phyloP scores from a whole-genome alignment of 768 basidiomycete species.

The Pleurotus salmoneostramineus region DNA sequence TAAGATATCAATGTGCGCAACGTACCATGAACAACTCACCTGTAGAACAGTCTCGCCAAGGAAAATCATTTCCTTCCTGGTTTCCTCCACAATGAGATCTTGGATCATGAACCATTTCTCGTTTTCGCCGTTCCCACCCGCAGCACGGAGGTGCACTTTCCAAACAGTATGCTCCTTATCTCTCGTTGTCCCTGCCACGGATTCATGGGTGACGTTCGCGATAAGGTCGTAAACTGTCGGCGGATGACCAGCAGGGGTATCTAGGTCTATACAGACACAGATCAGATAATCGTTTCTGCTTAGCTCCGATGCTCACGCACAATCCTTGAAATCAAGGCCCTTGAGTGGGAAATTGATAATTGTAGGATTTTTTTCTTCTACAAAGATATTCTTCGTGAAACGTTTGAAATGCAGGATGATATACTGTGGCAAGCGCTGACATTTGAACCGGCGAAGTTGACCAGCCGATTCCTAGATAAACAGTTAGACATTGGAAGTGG shows the following conservation, averaged over 20 bases:
- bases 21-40: conserved; percentile 55
- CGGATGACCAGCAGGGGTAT: conserved; percentile 54
- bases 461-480: conserved; percentile 73
- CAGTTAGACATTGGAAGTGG: not conserved
- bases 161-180: conserved; percentile 90
- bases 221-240: conserved; percentile 88
- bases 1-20: conserved; percentile 7
- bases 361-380: conserved; percentile 98
- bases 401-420: conserved; percentile 94
- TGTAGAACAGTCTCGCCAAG: conserved; percentile 96
- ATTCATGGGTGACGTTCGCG: conserved; percentile 93
- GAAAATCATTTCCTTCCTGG: conserved; percentile 97
- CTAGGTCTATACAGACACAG: conserved; percentile 59
- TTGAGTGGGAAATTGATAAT: conserved; percentile 96
- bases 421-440: conserved; percentile 85
- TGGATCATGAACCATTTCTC: conserved; percentile 98
- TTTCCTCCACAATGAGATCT: conserved; percentile 94
- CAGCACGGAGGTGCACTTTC: conserved; percentile 85
- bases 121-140: conserved; percentile 69
- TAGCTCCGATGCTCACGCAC: conserved; percentile 47
- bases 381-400: conserved; percentile 94
- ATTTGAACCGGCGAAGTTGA: conserved; percentile 85
- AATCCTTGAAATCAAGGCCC: conserved; percentile 89
- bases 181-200: conserved; percentile 91
- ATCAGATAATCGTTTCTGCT: conserved; percentile 15